Percentiles rank a stretch among this genome's conserved stretches.
Conservation (phyloP, 805 yeast genomes). For the Candida coleopterorum region DNA sequence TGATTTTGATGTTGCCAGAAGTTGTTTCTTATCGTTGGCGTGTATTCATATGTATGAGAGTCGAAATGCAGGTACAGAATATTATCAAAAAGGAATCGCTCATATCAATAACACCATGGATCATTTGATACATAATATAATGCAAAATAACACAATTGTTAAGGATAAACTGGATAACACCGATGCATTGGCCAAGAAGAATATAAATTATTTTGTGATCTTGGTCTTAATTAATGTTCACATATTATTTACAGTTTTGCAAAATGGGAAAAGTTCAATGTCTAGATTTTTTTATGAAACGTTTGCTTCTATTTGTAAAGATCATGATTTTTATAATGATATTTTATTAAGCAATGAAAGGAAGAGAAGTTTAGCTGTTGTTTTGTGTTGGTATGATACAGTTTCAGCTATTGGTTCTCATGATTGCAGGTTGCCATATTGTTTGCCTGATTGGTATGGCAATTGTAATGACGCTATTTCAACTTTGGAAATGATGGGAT, state of each 20-base stretch:
- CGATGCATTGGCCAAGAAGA: constrained; percentile 13
- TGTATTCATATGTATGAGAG: constrained; percentile 56
- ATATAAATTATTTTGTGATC: constrained; percentile 35
- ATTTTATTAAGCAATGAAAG: constrained; percentile 41
- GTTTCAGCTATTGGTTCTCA: constrained; percentile 53
- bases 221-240: constrained; percentile 51
- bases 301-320: constrained; percentile 47
- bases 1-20: constrained; percentile 52
- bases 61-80: constrained; percentile 44
- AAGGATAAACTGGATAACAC: constrained; percentile 1
- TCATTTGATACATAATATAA: constrained; percentile 43
- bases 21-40: constrained; percentile 53
- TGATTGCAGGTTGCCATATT: constrained; percentile 51
- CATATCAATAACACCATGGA: constrained; percentile 57
- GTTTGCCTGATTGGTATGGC: constrained; percentile 53
- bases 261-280: constrained; percentile 50
- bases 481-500: constrained; percentile 53
- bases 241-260: constrained; percentile 47
- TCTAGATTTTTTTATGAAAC: constrained; percentile 45
- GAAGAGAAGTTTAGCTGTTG: constrained; percentile 46
- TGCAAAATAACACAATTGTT: constrained; percentile 3
- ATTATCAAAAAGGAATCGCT: constrained; percentile 47
- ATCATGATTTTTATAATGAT: constrained; percentile 31
- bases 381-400: constrained; percentile 59
- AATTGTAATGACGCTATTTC: constrained; percentile 36